Conservation (phyloP, 2,329 filamentous ascomycete species). For the Berkeleyomyces rouxiae region DNA sequence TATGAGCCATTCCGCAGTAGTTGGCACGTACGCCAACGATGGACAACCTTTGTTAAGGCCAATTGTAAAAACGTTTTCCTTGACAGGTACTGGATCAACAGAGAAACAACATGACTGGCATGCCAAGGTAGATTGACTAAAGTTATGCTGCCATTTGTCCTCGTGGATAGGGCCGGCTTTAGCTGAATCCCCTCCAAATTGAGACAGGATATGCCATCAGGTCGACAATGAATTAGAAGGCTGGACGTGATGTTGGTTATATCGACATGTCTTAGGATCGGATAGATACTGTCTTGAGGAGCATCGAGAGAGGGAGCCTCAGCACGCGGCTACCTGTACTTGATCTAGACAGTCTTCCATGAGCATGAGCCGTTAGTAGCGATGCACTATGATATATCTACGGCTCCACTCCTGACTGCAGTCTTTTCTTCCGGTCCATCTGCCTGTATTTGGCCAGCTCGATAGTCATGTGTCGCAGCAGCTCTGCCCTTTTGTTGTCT, state of each 20-base stretch:
- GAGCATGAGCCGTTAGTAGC: not conserved
- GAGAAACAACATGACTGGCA: not conserved
- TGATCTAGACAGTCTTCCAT: not conserved
- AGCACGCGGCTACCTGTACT: not conserved
- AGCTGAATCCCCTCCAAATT: not conserved
- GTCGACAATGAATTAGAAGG: not conserved
- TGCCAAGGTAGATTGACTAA: not conserved
- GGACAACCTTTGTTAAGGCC: no score
- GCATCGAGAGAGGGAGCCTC: not conserved
- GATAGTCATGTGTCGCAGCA: not conserved
- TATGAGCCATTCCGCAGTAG: not conserved
- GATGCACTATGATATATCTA: not conserved
- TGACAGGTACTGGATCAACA: not conserved
- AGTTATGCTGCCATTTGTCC: not conserved
- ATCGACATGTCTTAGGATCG: no score
- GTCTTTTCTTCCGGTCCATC: not conserved
- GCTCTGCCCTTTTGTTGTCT: not conserved
- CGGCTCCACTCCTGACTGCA: not conserved
- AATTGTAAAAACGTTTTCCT: no score
- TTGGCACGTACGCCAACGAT: not conserved
- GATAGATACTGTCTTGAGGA: not conserved
- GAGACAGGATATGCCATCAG: not conserved
- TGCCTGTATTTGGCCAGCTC: not conserved
- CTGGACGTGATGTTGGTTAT: no score
- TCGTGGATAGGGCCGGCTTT: not conserved